Evolutionary conservation across 345 rosid genomes (phyloP).

Genomic region (Gynandropsis gynandra): DNA sequence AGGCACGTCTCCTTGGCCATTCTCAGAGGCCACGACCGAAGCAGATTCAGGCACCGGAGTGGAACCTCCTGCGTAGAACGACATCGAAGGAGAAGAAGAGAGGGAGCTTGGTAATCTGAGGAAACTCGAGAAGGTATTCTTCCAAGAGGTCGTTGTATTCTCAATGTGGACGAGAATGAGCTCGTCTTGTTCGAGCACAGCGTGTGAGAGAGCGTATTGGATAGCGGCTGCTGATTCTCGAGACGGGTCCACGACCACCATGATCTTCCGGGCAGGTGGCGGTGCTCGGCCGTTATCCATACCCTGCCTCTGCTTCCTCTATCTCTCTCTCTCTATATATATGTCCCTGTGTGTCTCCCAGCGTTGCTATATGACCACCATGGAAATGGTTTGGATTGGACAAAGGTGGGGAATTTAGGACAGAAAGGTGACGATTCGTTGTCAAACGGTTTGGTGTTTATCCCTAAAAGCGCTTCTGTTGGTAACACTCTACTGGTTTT

Average conservation of each 20-base stretch:
- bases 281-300: slow-evolving; percentile 31
- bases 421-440: too few relatives aligned
- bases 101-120: slow-evolving; percentile 32
- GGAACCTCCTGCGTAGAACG: neutral
- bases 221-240: slow-evolving; percentile 65
- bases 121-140: slow-evolving; percentile 46
- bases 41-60: neutral
- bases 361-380: too few relatives aligned
- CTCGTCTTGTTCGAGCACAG: slow-evolving; percentile 54
- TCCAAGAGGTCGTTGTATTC: slow-evolving; percentile 38
- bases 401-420: too few relatives aligned
- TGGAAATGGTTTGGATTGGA: too few relatives aligned
- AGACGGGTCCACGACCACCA: slow-evolving; percentile 68
- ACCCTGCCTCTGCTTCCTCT: slow-evolving; percentile 3
- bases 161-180: slow-evolving; percentile 55
- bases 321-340: slow-evolving; percentile 11
- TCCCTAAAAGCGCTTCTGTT: too few relatives aligned
- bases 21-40: slow-evolving; percentile 24
- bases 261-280: slow-evolving; percentile 42
- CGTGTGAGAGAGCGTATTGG: slow-evolving; percentile 65
- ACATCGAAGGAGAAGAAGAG: slow-evolving; percentile 1
- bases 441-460: too few relatives aligned
- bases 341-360: too few relatives aligned
- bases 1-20: slow-evolving; percentile 33
- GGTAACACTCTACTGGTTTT: too few relatives aligned